Conservation (phyloP, 225 moss, liverwort and hornwort species). For the Polytrichum commune region DNA sequence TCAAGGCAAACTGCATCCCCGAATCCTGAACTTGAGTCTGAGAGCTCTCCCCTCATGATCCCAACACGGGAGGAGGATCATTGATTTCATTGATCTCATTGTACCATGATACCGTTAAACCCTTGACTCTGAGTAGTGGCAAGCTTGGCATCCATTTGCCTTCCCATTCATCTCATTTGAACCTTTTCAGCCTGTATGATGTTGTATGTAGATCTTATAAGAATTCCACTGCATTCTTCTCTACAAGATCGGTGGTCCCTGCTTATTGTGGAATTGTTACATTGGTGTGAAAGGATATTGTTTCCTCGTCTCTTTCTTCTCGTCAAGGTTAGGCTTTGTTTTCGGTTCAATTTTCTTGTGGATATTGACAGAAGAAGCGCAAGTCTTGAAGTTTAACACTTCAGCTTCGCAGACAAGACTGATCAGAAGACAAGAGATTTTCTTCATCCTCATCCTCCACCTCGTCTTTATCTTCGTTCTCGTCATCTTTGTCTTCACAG, state of each 20-base stretch:
- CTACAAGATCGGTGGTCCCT: too few relatives aligned
- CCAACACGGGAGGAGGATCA: conserved; percentile 14
- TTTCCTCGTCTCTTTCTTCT: too few relatives aligned
- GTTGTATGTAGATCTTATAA: too few relatives aligned
- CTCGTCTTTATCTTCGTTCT: background rate
- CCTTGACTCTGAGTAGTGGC: too few relatives aligned
- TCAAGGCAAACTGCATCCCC: background rate
- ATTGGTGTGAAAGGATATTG: too few relatives aligned
- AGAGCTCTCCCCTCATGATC: conserved; percentile 16
- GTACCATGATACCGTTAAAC: conserved; percentile 4
- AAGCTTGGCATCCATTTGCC: too few relatives aligned
- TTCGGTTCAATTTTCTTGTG: background rate
- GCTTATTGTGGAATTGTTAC: too few relatives aligned
- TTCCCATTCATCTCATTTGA: too few relatives aligned
- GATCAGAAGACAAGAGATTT: background rate
- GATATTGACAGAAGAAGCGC: conserved; percentile 11
- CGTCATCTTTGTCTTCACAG: background rate
- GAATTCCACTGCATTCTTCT: too few relatives aligned
- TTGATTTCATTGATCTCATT: background rate
- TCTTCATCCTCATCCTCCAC: conserved; percentile 25
- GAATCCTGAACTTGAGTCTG: background rate
- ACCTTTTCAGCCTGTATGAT: too few relatives aligned
- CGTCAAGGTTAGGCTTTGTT: too few relatives aligned
- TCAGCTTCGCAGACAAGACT: conserved; percentile 17
- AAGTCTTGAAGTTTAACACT: conserved; percentile 4